A percentile compares a stretch with the other conserved stretches of the same genome.
Conservation (phyloP, 768 basidiomycete species). For the Paxillus involutus region DNA sequence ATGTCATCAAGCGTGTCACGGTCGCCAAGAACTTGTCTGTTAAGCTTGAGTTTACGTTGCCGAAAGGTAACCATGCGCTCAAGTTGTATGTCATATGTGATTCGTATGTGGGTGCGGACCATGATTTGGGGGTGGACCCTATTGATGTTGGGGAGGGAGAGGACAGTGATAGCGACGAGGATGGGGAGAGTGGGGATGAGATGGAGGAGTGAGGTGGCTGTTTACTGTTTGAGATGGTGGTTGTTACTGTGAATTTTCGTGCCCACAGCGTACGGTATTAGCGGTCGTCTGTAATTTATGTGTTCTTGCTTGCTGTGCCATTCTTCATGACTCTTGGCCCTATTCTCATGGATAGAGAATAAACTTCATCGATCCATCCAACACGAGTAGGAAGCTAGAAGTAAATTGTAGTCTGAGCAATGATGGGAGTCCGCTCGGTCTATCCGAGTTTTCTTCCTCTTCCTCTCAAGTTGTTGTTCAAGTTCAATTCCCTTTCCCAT, state of each 20-base stretch:
- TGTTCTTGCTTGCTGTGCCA: neutral
- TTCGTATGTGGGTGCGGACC: conserved; percentile 88
- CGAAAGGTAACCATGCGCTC: conserved; percentile 79
- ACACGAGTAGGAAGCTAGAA: too few relatives aligned
- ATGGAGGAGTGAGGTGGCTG: conserved; percentile 45
- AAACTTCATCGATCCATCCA: too few relatives aligned
- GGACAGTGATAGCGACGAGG: conserved; percentile 78
- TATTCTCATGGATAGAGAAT: too few relatives aligned
- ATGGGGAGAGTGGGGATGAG: conserved; percentile 68
- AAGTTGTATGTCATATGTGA: conserved; percentile 93
- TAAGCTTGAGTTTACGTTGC: conserved; percentile 87
- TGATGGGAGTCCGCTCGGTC: too few relatives aligned
- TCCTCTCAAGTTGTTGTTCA: too few relatives aligned
- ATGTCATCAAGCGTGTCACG: conserved; percentile 85
- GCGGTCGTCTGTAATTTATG: too few relatives aligned
- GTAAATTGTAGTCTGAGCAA: too few relatives aligned
- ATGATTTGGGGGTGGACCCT: conserved; percentile 80
- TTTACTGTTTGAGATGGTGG: neutral
- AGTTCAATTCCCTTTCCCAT: too few relatives aligned
- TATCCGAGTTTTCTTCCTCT: too few relatives aligned
- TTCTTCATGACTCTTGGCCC: too few relatives aligned
- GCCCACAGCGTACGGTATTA: too few relatives aligned
- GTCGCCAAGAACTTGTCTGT: conserved; percentile 69
- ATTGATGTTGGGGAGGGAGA: conserved; percentile 91
- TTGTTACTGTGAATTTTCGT: neutral